These are phyloP conservation scores for Penicillium parvum DNA, from an alignment of 495 filamentous ascomycete genomes.

Conservation along the genomic window DNA sequence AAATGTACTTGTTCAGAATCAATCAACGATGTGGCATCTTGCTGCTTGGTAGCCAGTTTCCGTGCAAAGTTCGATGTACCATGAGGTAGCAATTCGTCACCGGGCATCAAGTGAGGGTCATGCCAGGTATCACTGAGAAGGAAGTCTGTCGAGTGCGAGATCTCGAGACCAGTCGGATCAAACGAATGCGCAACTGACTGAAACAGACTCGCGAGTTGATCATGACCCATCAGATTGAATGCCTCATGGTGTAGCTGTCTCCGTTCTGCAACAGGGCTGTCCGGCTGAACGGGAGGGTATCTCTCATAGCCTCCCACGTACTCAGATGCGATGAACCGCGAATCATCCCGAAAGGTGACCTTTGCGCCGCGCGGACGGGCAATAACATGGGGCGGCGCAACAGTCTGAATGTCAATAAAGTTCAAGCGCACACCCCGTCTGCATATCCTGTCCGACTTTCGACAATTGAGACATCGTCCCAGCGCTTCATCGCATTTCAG, in stretches of 20 bases:
- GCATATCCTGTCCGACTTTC: constrained; percentile 80
- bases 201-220: constrained; percentile 22
- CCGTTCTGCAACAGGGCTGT: constrained; percentile 32
- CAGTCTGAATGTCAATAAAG: constrained; percentile 81
- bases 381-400: constrained; percentile 60
- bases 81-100: constrained; percentile 26
- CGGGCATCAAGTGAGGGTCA: constrained; percentile 20
- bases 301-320: constrained; percentile 77
- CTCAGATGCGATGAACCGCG: constrained; percentile 83
- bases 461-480: constrained; percentile 81
- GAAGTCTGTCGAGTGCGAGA: constrained; percentile 16
- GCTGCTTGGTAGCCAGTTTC: constrained; percentile 24
- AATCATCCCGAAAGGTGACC: constrained; percentile 83
- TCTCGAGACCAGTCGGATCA: constrained; percentile 17
- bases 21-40: constrained; percentile 54
- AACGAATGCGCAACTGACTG: constrained; percentile 27
- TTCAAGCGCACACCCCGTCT: constrained; percentile 85
- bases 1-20: constrained; percentile 73
- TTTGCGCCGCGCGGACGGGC: constrained; percentile 61
- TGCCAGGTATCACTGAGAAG: constrained; percentile 21
- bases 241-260: constrained; percentile 37
- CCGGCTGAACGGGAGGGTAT: constrained; percentile 57
- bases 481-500: constrained; percentile 79
- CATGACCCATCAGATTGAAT: constrained; percentile 25
- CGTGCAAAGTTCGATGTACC: constrained; percentile 25